A percentile compares a stretch with the other conserved stretches of the same genome.
phyloP scores from a whole-genome alignment of 352 stramenopile species.

The Thalassiosira ordinaria region DNA sequence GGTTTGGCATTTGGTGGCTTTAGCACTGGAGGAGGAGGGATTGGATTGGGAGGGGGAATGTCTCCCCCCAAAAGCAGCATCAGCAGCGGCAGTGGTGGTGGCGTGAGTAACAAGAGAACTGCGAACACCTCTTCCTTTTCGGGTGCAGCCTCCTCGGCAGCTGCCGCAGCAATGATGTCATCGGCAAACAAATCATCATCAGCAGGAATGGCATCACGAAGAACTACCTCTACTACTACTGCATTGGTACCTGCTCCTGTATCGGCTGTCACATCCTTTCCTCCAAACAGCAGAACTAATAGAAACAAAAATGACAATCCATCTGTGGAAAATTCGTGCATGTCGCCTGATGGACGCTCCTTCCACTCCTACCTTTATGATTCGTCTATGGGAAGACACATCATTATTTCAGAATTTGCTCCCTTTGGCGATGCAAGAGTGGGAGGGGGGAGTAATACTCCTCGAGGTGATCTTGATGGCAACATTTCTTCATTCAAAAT shows the following conservation, averaged over 20 bases:
- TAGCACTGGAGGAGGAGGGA: not conserved
- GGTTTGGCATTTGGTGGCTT: not conserved
- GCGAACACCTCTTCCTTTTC: no score
- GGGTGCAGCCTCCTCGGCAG: not conserved
- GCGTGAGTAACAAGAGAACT: no score
- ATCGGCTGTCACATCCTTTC: not conserved
- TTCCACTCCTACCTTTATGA: slow-evolving; percentile 62
- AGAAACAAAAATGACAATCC: not conserved
- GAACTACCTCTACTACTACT: not conserved
- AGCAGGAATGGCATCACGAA: no score
- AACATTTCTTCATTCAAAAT: slow-evolving; percentile 10
- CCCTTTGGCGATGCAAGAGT: slow-evolving; percentile 47
- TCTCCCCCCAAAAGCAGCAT: not conserved
- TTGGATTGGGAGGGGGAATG: not conserved
- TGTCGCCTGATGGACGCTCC: slow-evolving; percentile 61
- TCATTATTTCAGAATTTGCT: slow-evolving; percentile 66
- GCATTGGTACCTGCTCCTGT: not conserved
- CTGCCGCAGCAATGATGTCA: not conserved
- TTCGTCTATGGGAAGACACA: slow-evolving; percentile 9
- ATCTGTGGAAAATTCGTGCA: slow-evolving; percentile 42
- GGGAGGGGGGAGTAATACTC: no score
- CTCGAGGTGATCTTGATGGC: not conserved
- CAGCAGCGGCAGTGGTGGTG: not conserved
- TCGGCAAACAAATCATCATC: no score
- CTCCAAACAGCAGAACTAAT: not conserved